phyloP scores from a whole-genome alignment of 2,329 filamentous ascomycete genomes.

The Xylariaceae sp. region DNA sequence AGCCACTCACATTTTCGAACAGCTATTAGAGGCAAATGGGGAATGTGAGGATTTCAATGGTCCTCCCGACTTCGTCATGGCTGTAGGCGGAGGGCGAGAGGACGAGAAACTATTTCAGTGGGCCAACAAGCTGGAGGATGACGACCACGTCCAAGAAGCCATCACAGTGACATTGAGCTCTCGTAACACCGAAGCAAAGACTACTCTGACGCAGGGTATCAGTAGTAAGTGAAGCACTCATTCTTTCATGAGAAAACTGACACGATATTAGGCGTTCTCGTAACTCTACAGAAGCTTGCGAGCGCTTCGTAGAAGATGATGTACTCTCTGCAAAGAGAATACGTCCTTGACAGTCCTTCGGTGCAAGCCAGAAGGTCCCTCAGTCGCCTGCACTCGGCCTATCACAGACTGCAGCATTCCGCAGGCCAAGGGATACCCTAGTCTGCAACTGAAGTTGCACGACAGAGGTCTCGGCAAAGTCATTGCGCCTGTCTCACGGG shows the following conservation, averaged over 20 bases:
- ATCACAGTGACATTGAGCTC: slow-evolving; percentile 82
- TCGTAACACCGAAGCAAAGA: slow-evolving; percentile 80
- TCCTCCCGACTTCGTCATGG: slow-evolving; percentile 79
- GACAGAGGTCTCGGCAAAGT: background rate
- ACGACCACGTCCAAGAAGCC: slow-evolving; percentile 59
- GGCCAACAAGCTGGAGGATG: slow-evolving; percentile 70
- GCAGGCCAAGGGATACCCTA: slow-evolving; percentile 4
- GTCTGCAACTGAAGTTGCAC: background rate
- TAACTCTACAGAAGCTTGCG: slow-evolving; percentile 48
- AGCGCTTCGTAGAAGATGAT: slow-evolving; percentile 31
- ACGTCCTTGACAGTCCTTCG: background rate
- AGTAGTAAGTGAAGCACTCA: slow-evolving; percentile 64
- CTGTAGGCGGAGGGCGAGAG: slow-evolving; percentile 84
- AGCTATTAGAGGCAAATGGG: slow-evolving; percentile 39
- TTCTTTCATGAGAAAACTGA: slow-evolving; percentile 6
- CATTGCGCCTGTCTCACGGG: background rate
- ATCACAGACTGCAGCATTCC: background rate
- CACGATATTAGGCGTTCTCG: slow-evolving; percentile 40
- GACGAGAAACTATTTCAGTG: slow-evolving; percentile 93
- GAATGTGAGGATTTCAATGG: slow-evolving; percentile 30
- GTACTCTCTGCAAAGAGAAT: background rate
- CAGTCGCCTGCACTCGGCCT: background rate
- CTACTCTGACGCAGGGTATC: slow-evolving; percentile 84
- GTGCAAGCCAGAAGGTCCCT: background rate
- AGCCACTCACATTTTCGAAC: slow-evolving; percentile 65